Conservation (phyloP, 225 moss, liverwort and hornwort genomes). For the Takakia lepidozioides region DNA sequence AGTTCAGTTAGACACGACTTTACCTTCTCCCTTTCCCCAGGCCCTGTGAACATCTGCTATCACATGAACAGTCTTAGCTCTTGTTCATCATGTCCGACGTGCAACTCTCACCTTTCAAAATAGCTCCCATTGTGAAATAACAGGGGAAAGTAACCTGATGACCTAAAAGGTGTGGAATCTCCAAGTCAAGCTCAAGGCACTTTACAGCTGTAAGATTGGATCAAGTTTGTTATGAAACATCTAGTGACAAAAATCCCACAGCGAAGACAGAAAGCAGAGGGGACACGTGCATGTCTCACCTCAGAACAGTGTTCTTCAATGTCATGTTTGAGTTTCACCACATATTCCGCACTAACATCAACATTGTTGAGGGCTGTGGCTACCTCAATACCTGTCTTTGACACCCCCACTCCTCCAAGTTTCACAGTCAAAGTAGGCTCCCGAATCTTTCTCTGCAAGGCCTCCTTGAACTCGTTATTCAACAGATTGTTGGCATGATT, state of each 20-base stretch:
- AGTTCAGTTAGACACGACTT: conserved; percentile 64
- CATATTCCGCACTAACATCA: conserved; percentile 90
- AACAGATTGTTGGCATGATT: conserved; percentile 64
- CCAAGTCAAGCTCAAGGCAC: no score
- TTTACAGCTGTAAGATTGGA: no score
- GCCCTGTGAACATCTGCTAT: conserved; percentile 48
- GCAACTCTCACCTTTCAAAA: no score
- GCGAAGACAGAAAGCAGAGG: neutral
- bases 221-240: no score
- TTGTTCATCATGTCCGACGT: no score
- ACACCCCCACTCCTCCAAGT: conserved; percentile 56
- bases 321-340: conserved; percentile 88
- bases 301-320: conserved; percentile 78
- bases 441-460: conserved; percentile 68
- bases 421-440: conserved; percentile 75
- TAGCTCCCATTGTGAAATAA: no score
- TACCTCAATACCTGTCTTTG: conserved; percentile 72
- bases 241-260: no score
- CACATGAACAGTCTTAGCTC: neutral
- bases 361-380: conserved; percentile 88
- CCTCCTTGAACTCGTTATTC: conserved; percentile 88
- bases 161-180: no score
- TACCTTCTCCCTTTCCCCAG: conserved; percentile 65
- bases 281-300: conserved; percentile 13
- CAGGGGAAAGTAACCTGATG: no score